A percentile compares a stretch with the other conserved stretches of the same genome.
Evolutionary conservation across 2,329 filamentous ascomycete genomes (phyloP).

Genomic region (Daldinia eschscholtzii): DNA sequence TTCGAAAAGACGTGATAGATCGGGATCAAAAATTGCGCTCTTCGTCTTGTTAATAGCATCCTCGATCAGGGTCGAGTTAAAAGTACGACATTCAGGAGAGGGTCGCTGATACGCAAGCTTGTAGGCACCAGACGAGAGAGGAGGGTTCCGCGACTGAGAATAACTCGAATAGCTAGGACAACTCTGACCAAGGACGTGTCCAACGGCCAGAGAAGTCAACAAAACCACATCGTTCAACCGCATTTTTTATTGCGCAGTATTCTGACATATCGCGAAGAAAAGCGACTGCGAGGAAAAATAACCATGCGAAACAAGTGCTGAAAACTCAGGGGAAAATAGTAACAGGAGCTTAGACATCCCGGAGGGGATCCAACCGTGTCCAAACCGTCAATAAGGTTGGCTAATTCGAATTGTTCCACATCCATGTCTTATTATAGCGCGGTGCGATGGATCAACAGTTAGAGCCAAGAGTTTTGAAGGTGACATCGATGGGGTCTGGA

Average conservation of each 20-base stretch:
- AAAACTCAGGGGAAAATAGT: not conserved
- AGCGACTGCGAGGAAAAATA: not conserved
- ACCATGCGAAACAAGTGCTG: not conserved
- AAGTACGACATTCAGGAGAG: conserved; percentile 75
- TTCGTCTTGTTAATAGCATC: conserved; percentile 68
- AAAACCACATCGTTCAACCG: conserved; percentile 24
- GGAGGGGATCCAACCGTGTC: conserved; percentile 24
- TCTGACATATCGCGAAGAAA: not conserved
- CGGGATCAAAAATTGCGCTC: conserved; percentile 61
- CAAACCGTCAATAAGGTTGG: not conserved
- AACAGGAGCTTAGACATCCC: not conserved
- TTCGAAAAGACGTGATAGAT: conserved; percentile 83
- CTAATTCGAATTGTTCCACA: not conserved
- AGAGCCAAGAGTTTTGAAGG: conserved; percentile 15
- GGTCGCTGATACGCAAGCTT: conserved; percentile 64
- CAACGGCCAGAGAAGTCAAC: conserved; percentile 24
- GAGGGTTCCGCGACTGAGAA: conserved; percentile 49
- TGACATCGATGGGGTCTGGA: conserved; percentile 23
- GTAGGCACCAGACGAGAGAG: conserved; percentile 50
- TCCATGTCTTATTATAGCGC: conserved; percentile 2
- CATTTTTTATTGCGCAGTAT: conserved; percentile 26
- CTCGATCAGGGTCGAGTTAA: conserved; percentile 77
- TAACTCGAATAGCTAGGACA: conserved; percentile 53
- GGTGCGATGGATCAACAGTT: not conserved
- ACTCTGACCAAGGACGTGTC: conserved; percentile 26